Evolutionary conservation across 768 basidiomycete genomes (phyloP).

Genomic region (Lepiota subincarnata): DNA sequence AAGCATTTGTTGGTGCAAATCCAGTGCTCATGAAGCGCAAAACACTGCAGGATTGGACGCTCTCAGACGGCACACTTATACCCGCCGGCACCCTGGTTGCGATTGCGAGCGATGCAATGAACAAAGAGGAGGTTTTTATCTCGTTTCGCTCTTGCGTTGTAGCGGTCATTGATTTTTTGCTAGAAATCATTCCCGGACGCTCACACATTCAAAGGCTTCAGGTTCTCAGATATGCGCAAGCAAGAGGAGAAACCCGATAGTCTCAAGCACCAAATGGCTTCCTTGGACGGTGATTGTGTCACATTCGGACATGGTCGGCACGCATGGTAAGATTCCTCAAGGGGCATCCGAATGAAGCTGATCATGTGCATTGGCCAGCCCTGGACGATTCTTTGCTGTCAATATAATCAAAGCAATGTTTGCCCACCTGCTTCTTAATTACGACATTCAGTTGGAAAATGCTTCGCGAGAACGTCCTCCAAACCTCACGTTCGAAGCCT

Average conservation of each 20-base stretch:
- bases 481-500: conserved; percentile 10
- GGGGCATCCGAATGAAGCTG: no score
- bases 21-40: conserved; percentile 20
- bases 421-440: conserved; percentile 32
- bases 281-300: conserved; percentile 21
- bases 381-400: conserved; percentile 38
- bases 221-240: conserved; percentile 29
- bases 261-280: conserved; percentile 25
- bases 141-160: no score
- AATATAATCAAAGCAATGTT: conserved; percentile 38
- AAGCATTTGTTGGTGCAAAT: not conserved
- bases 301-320: conserved; percentile 28
- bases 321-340: conserved; percentile 19
- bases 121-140: conserved; percentile 14
- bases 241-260: conserved; percentile 14
- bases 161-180: no score
- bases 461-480: conserved; percentile 11
- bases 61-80: conserved; percentile 34
- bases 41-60: conserved; percentile 30
- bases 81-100: conserved; percentile 29
- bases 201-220: conserved; percentile 33
- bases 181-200: conserved; percentile 23
- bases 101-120: conserved; percentile 20
- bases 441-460: conserved; percentile 29
- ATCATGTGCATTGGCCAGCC: conserved; percentile 8